Percentiles rank a stretch among this genome's conserved stretches.
phyloP scores from a whole-genome alignment of 768 basidiomycete species.

The Neoboletus magnificus region DNA sequence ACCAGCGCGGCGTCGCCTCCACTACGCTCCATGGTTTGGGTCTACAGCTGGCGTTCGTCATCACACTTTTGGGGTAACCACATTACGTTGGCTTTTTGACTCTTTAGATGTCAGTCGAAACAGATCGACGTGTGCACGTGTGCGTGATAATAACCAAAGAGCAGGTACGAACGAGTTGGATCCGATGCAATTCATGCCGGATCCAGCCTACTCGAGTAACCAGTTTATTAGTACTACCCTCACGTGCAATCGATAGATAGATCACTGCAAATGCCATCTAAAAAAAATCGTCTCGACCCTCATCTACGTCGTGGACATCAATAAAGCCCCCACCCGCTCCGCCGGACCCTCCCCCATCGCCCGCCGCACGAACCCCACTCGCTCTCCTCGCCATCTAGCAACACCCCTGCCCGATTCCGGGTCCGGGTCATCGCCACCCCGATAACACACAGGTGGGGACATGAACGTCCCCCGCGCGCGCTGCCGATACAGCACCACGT shows the following conservation, averaged over 20 bases:
- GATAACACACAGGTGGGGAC: constrained; percentile 53
- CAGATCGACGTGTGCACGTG: too few relatives aligned
- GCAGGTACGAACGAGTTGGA: too few relatives aligned
- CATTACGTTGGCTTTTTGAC: too few relatives aligned
- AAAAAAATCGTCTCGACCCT: neutral
- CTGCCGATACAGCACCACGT: constrained; percentile 61
- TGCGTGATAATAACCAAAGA: too few relatives aligned
- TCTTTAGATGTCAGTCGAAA: too few relatives aligned
- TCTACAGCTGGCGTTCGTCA: too few relatives aligned
- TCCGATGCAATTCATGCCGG: too few relatives aligned
- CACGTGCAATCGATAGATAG: neutral
- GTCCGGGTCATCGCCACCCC: constrained; percentile 18
- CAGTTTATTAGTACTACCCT: neutral
- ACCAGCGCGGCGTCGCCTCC: neutral
- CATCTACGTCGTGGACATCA: constrained; percentile 1
- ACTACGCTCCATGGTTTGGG: too few relatives aligned
- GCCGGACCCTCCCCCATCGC: constrained; percentile 4
- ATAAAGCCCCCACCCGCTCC: constrained; percentile 14
- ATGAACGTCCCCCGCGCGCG: constrained; percentile 32
- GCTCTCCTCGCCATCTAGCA: constrained; percentile 12
- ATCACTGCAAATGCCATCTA: neutral
- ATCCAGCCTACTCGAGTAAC: too few relatives aligned
- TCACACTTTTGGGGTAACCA: too few relatives aligned
- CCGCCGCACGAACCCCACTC: constrained; percentile 15
- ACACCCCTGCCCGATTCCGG: neutral